A percentile compares a stretch with the other conserved stretches of the same genome.
Evolutionary conservation across 148 eudicot genomes (phyloP).

Genomic region (Chenopodium formosanum): DNA sequence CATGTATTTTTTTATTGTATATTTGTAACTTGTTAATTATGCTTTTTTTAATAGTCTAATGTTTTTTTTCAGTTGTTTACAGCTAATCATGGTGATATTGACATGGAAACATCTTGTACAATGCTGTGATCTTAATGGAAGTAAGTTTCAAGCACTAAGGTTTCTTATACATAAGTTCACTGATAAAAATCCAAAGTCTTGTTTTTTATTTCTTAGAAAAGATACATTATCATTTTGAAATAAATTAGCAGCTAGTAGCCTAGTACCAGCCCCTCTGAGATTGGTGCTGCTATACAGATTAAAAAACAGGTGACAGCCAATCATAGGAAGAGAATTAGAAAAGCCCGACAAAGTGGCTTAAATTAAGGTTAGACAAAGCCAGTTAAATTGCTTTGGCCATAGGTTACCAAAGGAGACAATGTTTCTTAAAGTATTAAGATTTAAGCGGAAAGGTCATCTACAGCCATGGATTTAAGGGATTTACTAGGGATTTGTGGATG

Average conservation of each 20-base stretch:
- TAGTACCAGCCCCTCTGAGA: constrained; percentile 26
- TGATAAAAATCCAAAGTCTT: constrained; percentile 22
- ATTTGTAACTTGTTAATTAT: constrained; percentile 8
- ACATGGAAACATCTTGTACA: constrained; percentile 17
- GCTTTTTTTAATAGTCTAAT: constrained; percentile 9
- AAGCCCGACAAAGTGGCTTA: constrained; percentile 44
- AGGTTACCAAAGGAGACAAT: constrained; percentile 40
- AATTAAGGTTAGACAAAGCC: constrained; percentile 46
- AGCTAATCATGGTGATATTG: constrained; percentile 30
- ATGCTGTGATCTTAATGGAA: constrained; percentile 15
- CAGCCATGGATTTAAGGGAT: constrained; percentile 39
- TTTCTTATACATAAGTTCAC: constrained; percentile 15
- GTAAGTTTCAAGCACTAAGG: constrained; percentile 25
- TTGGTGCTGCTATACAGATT: constrained; percentile 29
- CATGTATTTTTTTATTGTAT: constrained; percentile 17
- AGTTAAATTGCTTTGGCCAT: constrained; percentile 47
- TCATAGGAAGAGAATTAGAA: constrained; percentile 33
- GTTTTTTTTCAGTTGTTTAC: constrained; percentile 24
- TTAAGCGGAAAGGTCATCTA: constrained; percentile 25
- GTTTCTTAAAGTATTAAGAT: constrained; percentile 28
- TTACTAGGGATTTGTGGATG: constrained; percentile 46
- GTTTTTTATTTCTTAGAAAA: neutral
- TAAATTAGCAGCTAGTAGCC: constrained; percentile 17
- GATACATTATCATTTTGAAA: neutral
- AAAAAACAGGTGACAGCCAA: constrained; percentile 34